Evolutionary conservation across 2,329 filamentous ascomycete genomes (phyloP), one percentile per base, ranked within the genome.

Genomic region (Fusarium kyushuense): DNA sequence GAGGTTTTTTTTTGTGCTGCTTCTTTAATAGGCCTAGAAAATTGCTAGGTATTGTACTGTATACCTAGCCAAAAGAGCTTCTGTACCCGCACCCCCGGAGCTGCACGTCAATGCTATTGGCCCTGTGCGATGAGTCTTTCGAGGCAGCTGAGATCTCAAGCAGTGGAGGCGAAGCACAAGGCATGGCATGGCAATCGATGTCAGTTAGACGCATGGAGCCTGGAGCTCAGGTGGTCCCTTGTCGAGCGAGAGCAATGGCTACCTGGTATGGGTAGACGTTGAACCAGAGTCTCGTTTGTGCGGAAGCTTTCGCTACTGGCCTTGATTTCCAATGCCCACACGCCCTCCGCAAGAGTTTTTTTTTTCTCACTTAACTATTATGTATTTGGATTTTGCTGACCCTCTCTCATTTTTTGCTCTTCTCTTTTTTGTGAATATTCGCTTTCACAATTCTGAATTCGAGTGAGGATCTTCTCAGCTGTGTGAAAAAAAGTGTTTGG

Each of bases 71-170:
- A 38, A 35, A 27, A 73, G 46, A 74, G 69, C 70, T 73, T 71
- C 52, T 43, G 69, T 70, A 63, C 51, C 66, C 69, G 63, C 72
- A 72, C 67, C 65, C 69, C 65, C 65, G 59, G 54, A 74, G 63
- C 71, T 74, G 55, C 58, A 60, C 47, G 48, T 58, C 42, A 56
- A 63, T 68, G 46, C 59, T 55, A 74, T 74, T 74, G 72, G 72
- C n/a, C 54, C 60, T 53, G 35, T 64, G 54, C 60, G 65, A 63
- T 65, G 67, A 71, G 70, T 74, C 72, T 63, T 74, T 74, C 70
- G 69, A 74, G 69, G 72, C 63, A 73, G 65, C 65, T 69, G 65
- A 69, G 70, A 73, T 72, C 71, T 60, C 65, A 40, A 59, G 52
- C 48, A 67, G 65, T 70, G 63, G 66, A 70, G 66, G 67, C 58